phyloP scores from a whole-genome alignment of 2,329 filamentous ascomycete species.

The Hypoxylon sp. region DNA sequence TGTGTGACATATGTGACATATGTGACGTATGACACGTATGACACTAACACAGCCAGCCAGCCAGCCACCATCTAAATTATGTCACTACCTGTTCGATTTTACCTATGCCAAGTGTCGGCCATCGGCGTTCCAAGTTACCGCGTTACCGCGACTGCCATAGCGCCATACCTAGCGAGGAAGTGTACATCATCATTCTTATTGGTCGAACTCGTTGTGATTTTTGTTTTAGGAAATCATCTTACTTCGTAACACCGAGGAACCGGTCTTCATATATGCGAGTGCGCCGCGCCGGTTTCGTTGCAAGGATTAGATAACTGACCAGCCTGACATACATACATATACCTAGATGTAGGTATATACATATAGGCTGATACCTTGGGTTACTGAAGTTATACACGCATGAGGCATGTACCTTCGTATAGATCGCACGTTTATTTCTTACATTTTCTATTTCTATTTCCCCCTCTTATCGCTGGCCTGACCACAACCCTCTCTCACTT shows the following conservation, averaged over 20 bases:
- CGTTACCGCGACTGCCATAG: constrained; percentile 5
- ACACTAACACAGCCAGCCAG: too few species aligned
- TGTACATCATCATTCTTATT: constrained; percentile 10
- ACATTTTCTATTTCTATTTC: background rate
- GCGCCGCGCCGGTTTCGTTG: constrained; percentile 3
- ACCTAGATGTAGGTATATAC: too few species aligned
- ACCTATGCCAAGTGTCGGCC: background rate
- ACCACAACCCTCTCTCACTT: too few species aligned
- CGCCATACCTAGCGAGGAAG: background rate
- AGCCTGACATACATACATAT: too few species aligned
- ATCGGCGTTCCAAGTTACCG: constrained; percentile 24
- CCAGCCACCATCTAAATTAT: too few species aligned
- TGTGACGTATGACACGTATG: background rate
- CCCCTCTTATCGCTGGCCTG: constrained; percentile 2
- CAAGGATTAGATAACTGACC: constrained; percentile 6
- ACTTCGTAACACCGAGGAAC: background rate
- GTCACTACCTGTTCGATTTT: too few species aligned
- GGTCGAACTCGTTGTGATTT: constrained; percentile 7
- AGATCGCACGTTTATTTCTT: background rate
- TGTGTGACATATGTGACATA: too few species aligned
- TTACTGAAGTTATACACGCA: too few species aligned
- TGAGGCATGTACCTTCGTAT: background rate
- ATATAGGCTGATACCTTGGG: too few species aligned
- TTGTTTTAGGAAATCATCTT: constrained; percentile 23
- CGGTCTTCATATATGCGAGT: background rate